phyloP scores from a whole-genome alignment of 1,139 yeast species.

The Yamadazyma atlantica region DNA sequence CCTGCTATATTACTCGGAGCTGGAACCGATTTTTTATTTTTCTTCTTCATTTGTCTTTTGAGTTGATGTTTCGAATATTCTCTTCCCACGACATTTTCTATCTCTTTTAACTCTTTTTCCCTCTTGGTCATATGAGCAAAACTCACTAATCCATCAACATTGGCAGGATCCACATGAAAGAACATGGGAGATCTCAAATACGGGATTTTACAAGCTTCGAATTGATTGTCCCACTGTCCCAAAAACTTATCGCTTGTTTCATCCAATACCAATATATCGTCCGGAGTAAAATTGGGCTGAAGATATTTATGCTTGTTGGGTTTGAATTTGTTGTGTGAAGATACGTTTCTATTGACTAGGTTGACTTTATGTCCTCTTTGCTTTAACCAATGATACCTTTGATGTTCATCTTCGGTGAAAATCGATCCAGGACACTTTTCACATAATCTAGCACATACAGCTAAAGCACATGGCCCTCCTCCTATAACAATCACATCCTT shows the following conservation, averaged over 20 bases:
- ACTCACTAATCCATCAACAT: slow-evolving; percentile 45
- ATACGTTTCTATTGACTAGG: slow-evolving; percentile 16
- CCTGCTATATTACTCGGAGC: slow-evolving; percentile 11
- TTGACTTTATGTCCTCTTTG: slow-evolving; percentile 30
- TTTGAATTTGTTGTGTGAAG: slow-evolving; percentile 10
- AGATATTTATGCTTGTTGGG: slow-evolving; percentile 12
- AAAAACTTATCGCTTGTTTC: slow-evolving; percentile 28
- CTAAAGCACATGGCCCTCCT: slow-evolving; percentile 44
- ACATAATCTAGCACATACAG: slow-evolving; percentile 36
- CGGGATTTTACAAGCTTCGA: slow-evolving; percentile 43
- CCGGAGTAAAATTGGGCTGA: slow-evolving; percentile 19
- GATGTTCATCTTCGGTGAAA: slow-evolving; percentile 44
- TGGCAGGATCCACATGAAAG: slow-evolving; percentile 49
- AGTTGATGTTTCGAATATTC: slow-evolving; percentile 46
- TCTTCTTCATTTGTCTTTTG: slow-evolving; percentile 23
- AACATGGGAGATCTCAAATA: slow-evolving; percentile 51
- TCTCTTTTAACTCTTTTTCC: slow-evolving; percentile 40
- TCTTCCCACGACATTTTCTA: slow-evolving; percentile 46
- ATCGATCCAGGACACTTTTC: slow-evolving; percentile 39
- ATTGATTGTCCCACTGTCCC: slow-evolving; percentile 49
- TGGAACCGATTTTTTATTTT: slow-evolving; percentile 11
- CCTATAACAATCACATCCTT: slow-evolving; percentile 36
- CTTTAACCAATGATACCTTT: slow-evolving; percentile 40
- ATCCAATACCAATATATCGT: slow-evolving; percentile 35
- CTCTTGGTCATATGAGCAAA: slow-evolving; percentile 35